Percentiles rank a stretch among this genome's conserved stretches.
These are phyloP conservation scores for Trichoderma afroharzianum DNA, from an alignment of 2,329 filamentous ascomycete genomes.

Conservation along the genomic window DNA sequence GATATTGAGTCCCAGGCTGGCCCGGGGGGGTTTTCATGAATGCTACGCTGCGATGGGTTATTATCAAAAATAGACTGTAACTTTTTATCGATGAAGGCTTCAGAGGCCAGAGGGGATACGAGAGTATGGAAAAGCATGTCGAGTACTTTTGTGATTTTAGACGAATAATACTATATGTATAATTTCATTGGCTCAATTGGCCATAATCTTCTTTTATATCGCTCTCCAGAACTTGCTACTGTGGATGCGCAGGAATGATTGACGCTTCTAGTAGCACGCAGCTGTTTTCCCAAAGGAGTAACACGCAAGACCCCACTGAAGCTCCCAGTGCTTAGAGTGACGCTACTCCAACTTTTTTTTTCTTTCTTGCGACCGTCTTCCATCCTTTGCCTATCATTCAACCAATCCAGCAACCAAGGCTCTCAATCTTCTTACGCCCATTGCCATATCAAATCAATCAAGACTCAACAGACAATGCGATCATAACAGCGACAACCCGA, in stretches of 20 bases:
- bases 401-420: neutral
- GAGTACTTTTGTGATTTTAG: neutral
- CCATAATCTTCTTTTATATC: neutral
- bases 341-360: constrained; percentile 11
- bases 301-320: neutral
- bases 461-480: neutral
- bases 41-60: neutral
- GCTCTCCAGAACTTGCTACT: neutral
- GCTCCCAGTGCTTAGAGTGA: constrained; percentile 6
- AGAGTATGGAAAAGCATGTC: neutral
- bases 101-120: neutral
- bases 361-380: no score
- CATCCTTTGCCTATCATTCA: no score
- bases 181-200: neutral
- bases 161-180: neutral
- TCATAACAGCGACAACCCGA: neutral
- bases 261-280: neutral
- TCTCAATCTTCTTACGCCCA: neutral
- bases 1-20: constrained; percentile 1
- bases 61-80: neutral
- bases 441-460: no score
- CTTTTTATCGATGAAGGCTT: neutral
- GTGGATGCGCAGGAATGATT: neutral
- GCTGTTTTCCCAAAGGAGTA: neutral
- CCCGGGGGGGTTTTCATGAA: neutral